These are phyloP conservation scores for Aphanomyces invadans DNA, from an alignment of 352 stramenopile species.

Conservation along the genomic window DNA sequence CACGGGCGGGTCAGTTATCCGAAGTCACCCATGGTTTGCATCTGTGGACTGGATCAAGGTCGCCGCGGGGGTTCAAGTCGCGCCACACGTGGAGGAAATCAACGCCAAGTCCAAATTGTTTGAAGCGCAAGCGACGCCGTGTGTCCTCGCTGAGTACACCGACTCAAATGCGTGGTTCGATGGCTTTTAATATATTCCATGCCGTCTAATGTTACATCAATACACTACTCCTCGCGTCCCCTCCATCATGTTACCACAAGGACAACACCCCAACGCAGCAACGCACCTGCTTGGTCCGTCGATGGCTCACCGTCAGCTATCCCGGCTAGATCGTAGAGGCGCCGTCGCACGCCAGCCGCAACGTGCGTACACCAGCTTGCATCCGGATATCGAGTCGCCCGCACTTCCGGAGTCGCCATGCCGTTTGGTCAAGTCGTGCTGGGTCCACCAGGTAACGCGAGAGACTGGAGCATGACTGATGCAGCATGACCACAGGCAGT, in stretches of 20 bases:
- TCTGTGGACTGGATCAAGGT: constrained; percentile 68
- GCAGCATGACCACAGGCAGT: constrained; percentile 33
- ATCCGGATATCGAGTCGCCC: too few species aligned
- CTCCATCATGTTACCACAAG: too few species aligned
- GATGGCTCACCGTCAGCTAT: too few species aligned
- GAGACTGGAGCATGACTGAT: background rate
- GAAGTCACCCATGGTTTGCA: constrained; percentile 73
- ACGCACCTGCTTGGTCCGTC: too few species aligned
- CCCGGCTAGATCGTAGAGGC: too few species aligned
- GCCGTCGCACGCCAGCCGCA: too few species aligned
- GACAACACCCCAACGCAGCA: too few species aligned
- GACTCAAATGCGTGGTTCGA: constrained; percentile 16
- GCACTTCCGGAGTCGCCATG: constrained; percentile 3
- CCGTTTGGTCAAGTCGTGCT: constrained; percentile 23
- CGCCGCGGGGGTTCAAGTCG: constrained; percentile 24
- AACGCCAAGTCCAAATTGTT: background rate
- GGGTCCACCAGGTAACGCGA: constrained; percentile 12
- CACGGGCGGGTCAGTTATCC: constrained; percentile 71
- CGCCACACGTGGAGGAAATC: background rate
- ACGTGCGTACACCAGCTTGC: too few species aligned
- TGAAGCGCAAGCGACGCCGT: background rate
- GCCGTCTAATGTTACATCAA: background rate
- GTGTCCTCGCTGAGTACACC: constrained; percentile 11
- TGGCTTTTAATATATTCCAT: constrained; percentile 10
- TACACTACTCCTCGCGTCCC: background rate